Conservation (phyloP, 176 grass and related monocot species). For the Oryza punctata region DNA sequence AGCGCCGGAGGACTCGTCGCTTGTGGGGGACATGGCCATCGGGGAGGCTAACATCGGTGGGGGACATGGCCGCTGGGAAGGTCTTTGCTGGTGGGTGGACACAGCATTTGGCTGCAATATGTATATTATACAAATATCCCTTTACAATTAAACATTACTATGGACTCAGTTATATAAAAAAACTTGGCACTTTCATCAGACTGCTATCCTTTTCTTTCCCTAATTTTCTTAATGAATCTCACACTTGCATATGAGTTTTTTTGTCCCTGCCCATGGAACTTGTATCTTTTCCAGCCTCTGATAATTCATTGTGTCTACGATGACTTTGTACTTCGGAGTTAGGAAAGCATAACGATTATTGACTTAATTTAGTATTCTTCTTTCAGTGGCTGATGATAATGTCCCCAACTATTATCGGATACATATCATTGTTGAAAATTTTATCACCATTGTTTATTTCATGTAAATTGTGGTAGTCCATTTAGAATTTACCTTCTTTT, state of each 20-base stretch:
- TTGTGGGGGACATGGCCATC: no score
- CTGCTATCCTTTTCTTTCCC: background rate
- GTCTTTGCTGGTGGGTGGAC: no score
- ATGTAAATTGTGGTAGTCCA: background rate
- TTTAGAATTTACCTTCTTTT: background rate
- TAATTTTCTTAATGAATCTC: background rate
- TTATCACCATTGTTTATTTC: constrained; percentile 2
- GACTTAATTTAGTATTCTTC: background rate
- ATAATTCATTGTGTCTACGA: background rate
- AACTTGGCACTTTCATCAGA: constrained; percentile 11
- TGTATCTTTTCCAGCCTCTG: background rate
- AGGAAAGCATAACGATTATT: background rate
- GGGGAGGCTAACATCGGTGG: no score
- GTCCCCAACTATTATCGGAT: background rate
- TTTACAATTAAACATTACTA: background rate
- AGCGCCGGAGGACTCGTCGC: no score
- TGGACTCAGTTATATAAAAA: background rate
- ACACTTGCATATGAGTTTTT: background rate
- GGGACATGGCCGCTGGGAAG: no score
- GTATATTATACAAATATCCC: background rate
- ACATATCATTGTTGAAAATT: background rate
- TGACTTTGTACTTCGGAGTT: background rate
- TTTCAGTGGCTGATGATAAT: background rate
- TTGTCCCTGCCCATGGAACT: constrained; percentile 1
- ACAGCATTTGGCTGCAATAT: background rate